A percentile compares a stretch with the other conserved stretches of the same genome.
Evolutionary conservation across 495 filamentous ascomycete genomes (phyloP).

Genomic region (Haplographium delicatum): DNA sequence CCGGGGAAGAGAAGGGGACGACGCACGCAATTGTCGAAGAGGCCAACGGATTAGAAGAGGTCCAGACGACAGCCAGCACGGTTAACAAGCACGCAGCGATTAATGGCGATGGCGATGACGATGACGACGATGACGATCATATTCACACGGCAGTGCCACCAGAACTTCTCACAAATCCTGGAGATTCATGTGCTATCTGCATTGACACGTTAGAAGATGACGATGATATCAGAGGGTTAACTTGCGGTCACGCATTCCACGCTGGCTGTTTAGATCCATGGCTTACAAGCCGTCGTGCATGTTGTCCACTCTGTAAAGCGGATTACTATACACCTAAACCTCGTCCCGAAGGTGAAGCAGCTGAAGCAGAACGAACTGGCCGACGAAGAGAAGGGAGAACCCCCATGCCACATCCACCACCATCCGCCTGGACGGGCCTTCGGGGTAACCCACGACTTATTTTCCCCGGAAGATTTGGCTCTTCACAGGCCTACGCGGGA

Average conservation of each 20-base stretch:
- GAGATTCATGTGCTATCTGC: slow-evolving; percentile 95
- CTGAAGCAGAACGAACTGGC: slow-evolving; percentile 17
- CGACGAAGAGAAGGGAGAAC: slow-evolving; percentile 13
- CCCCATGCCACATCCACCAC: slow-evolving; percentile 17
- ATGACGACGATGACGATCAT: slow-evolving; percentile 79
- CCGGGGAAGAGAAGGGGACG: slow-evolving; percentile 10
- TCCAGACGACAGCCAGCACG: slow-evolving; percentile 16
- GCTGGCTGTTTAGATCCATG: slow-evolving; percentile 91
- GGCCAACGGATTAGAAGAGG: slow-evolving; percentile 12
- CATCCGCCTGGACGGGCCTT: slow-evolving; percentile 22
- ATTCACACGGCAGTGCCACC: slow-evolving; percentile 77
- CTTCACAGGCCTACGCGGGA: neutral
- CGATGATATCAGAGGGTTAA: slow-evolving; percentile 89
- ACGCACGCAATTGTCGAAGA: slow-evolving; percentile 8
- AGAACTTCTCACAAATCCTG: slow-evolving; percentile 78
- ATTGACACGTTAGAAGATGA: slow-evolving; percentile 90
- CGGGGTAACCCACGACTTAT: slow-evolving; percentile 22
- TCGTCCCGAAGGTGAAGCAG: slow-evolving; percentile 40
- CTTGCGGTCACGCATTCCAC: slow-evolving; percentile 96
- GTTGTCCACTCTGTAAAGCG: slow-evolving; percentile 95
- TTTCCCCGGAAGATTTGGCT: slow-evolving; percentile 17
- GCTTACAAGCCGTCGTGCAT: slow-evolving; percentile 87
- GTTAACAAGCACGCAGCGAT: slow-evolving; percentile 23
- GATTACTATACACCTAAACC: slow-evolving; percentile 72
- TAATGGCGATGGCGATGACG: slow-evolving; percentile 32